A percentile compares a stretch with the other conserved stretches of the same genome.
phyloP scores from a whole-genome alignment of 768 basidiomycete genomes.

The Mycena filopes region DNA sequence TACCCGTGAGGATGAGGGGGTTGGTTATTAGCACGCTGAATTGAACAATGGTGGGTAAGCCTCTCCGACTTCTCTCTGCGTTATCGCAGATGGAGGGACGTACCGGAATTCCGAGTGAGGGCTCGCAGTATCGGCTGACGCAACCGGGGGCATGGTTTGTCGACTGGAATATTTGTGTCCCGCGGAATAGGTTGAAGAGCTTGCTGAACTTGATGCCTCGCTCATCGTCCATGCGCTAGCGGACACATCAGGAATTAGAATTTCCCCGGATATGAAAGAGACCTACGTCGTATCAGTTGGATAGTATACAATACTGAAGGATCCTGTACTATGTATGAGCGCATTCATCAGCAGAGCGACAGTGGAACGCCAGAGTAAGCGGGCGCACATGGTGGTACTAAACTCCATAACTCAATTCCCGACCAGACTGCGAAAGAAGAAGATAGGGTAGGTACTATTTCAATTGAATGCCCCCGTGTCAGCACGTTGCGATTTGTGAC shows the following conservation, averaged over 20 bases:
- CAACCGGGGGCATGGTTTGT: neutral
- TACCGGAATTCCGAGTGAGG: conserved; percentile 15
- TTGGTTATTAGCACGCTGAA: neutral
- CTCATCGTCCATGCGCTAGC: neutral
- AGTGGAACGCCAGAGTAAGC: neutral
- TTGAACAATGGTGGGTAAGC: neutral
- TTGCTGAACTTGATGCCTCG: neutral
- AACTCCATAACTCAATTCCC: neutral
- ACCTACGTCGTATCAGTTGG: conserved; percentile 13
- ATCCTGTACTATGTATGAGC: neutral
- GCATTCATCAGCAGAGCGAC: neutral
- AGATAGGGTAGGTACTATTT: too few relatives aligned
- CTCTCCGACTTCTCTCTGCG: too few relatives aligned
- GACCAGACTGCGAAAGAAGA: too few relatives aligned
- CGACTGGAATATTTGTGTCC: neutral
- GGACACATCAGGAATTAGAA: neutral
- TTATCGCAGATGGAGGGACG: neutral
- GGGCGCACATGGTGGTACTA: neutral
- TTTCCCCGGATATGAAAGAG: neutral
- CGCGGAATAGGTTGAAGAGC: neutral
- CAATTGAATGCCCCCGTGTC: too few relatives aligned
- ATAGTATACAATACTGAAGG: conserved; percentile 2
- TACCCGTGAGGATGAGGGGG: conserved; percentile 8
- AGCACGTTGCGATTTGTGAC: too few relatives aligned
- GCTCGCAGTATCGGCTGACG: neutral